These are phyloP conservation scores for Maudiozyma pseudohumilis DNA, from an alignment of 805 yeast genomes.

Conservation along the genomic window DNA sequence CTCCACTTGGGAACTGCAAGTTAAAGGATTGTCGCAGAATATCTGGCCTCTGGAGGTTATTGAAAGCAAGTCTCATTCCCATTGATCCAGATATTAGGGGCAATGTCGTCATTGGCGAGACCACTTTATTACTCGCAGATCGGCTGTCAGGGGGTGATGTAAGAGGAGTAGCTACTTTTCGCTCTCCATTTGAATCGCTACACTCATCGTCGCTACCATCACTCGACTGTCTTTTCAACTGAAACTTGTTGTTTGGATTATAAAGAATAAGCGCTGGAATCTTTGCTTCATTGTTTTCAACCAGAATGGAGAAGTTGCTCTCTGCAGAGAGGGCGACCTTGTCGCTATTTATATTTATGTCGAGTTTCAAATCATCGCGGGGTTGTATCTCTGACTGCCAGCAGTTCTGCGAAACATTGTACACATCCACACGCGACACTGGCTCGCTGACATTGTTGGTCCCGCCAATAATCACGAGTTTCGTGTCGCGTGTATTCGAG, in stretches of 20 bases:
- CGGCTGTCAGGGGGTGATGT: too few species aligned
- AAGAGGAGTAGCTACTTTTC: not conserved
- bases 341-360: conserved; percentile 17
- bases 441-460: conserved; percentile 23
- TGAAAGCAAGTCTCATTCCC: conserved; percentile 26
- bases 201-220: not conserved
- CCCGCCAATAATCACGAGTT: conserved; percentile 26
- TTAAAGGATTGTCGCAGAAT: conserved; percentile 20
- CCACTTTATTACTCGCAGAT: conserved; percentile 2
- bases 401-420: conserved; percentile 18
- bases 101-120: conserved; percentile 26
- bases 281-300: conserved; percentile 23
- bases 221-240: not conserved
- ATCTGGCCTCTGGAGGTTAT: conserved; percentile 12
- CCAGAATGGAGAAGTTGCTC: conserved; percentile 19
- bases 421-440: conserved; percentile 21
- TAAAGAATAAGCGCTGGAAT: conserved; percentile 21
- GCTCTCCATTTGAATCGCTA: conserved; percentile 1
- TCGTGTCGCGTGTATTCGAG: conserved; percentile 22
- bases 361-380: conserved; percentile 7
- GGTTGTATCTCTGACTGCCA: conserved; percentile 20
- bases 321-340: conserved; percentile 12
- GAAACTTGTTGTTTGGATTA: conserved; percentile 8
- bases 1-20: conserved; percentile 50
- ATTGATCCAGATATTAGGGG: conserved; percentile 25